Evolutionary conservation across 2,329 filamentous ascomycete species (phyloP), one percentile per base, ranked within the genome.

Genomic region (Graphilbum sp.): DNA sequence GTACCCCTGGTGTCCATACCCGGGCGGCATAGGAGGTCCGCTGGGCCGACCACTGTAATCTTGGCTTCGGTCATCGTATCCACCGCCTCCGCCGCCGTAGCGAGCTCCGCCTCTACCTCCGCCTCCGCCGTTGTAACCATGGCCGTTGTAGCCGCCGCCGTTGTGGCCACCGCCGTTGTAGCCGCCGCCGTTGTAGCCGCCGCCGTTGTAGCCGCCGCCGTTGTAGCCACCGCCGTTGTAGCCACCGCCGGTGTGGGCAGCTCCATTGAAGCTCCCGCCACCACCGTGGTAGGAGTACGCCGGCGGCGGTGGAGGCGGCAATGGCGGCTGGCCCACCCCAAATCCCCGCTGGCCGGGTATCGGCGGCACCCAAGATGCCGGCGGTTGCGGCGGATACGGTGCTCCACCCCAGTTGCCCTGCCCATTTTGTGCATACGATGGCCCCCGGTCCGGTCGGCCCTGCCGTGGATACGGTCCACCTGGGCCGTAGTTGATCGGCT

Each of bases 401-500:
- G 41, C 41, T 11, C 40, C 25, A 30, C 46, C 42, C 36, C 51
- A 46, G 18, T 31, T 23, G 21, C 32, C n/a, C 42, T 45, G 34
- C 45, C 37, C 32, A 31, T 37, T 34, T 38, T 37, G 36, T 39
- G 41, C 27, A 35, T 40, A 37, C 9, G 35, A 46, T 3, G 43
- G 32, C 18, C 41, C 41, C 5, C 38, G 42, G 17, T 43, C 39
- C 7, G 16, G 33, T 2, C 47, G 39, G 16, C 43, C 42, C 11
- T 48, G 45, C 6, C 41, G 43, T 8, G 44, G 36, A 9, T 50
- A 41, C 3, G 41, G 36, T 4, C 46, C 46, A 11, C 48, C 46
- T 5, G 54, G 52, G 4, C 59, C 60, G 51, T 75, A 76, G 45
- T 71, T 73, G 51, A 73, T 68, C 16, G 61, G 62, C 55, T 24